Conservation (phyloP, 306 rosid species). For the Cicer pinnatifidum region DNA sequence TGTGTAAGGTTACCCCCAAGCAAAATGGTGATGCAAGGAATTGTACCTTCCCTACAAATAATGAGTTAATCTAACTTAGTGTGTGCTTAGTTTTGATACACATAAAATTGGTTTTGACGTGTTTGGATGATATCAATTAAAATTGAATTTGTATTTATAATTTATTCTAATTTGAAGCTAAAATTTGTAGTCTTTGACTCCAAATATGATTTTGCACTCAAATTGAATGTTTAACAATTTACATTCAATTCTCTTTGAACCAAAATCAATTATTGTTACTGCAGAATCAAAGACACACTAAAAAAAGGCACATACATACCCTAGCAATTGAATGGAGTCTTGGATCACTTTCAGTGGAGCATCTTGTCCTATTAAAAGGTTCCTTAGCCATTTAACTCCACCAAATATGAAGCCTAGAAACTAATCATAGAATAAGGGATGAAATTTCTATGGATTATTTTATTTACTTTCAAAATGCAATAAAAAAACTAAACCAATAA, state of each 20-base stretch:
- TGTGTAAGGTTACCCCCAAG: slow-evolving; percentile 77
- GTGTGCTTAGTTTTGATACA: neutral
- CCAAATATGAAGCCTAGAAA: slow-evolving; percentile 70
- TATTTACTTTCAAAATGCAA: slow-evolving; percentile 8
- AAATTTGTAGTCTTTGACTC: too few species aligned
- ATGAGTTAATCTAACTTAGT: slow-evolving; percentile 11
- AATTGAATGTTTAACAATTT: too few species aligned
- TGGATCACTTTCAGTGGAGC: slow-evolving; percentile 73
- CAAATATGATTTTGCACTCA: too few species aligned
- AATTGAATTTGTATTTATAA: too few species aligned
- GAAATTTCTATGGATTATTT: neutral
- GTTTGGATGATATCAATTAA: too few species aligned
- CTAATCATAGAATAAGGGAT: slow-evolving; percentile 46
- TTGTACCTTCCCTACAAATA: slow-evolving; percentile 67
- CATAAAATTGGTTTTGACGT: too few species aligned
- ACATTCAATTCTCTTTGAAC: too few species aligned
- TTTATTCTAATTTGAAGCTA: too few species aligned
- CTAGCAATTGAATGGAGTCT: slow-evolving; percentile 61
- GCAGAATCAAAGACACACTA: too few species aligned
- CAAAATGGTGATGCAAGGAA: slow-evolving; percentile 77
- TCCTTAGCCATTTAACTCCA: slow-evolving; percentile 54
- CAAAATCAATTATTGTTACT: too few species aligned
- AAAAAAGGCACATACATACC: slow-evolving; percentile 60
- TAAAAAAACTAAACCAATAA: neutral
- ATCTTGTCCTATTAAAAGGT: slow-evolving; percentile 56